Evolutionary conservation across 2,329 filamentous ascomycete species (phyloP), one percentile per base, ranked within the genome.

Genomic region (Acrocalymma vagum): DNA sequence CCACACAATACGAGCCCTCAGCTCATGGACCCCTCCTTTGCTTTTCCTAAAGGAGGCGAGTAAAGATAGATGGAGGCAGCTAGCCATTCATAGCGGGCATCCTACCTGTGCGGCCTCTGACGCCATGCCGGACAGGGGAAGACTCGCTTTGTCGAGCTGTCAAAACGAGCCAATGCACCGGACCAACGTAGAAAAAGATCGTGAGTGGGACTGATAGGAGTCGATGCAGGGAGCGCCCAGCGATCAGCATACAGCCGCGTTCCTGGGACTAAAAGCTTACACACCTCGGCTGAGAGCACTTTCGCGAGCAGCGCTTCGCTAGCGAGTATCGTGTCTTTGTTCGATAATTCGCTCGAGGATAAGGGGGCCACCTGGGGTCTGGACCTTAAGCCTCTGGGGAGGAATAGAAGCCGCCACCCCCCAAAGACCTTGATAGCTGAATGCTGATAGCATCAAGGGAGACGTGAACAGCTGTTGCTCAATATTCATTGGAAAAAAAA

Each of bases 151-250:
- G 38, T 13, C 34, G 42, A 34, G 39, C 49, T 29, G 30, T 45
- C 28, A 26, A 53, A 48, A 54, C 46, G 44, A 50, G 39, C 26
- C 39, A 39, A 40, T 41, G 44, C 32, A 49, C 51, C 37, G 55
- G 47, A 33, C 42, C 45, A 48, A 42, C 30, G 41, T 37, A 37
- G 40, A 29, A 29, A 40, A 33, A 21, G n/a, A n/a, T n/a, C n/a
- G n/a, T n/a, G n/a, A n/a, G n/a, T n/a, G n/a, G 39, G 23, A 21
- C 30, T 31, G 52, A 59, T 45, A 55, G 42, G 53, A 56, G 46
- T 38, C 16, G 23, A 21, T 10, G 53, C 51, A 35, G 32, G 38
- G 39, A 20, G 28, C 51, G 39, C 14, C 25, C n/a, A 28, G 45
- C 29, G 44, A 42, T 38, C 33, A 29, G 44, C 40, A 40, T 48